Conservation (phyloP, 768 basidiomycete species). For the Clitopilus passeckerianus region DNA sequence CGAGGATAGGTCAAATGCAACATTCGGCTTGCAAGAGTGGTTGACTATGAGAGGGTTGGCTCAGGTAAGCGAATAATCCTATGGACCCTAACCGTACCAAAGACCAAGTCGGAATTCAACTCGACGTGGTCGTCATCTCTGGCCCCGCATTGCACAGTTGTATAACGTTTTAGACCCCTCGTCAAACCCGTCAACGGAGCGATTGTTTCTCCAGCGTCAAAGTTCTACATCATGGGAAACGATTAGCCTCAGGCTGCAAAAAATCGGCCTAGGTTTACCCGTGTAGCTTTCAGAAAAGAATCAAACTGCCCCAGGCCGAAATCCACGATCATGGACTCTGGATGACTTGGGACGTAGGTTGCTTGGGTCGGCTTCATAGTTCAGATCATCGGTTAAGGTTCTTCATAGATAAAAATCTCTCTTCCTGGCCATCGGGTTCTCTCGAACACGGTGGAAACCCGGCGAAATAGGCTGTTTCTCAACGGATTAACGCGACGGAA, state of each 20-base stretch:
- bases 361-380: constrained; percentile 21
- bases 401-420: background rate
- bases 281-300: constrained; percentile 29
- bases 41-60: constrained; percentile 33
- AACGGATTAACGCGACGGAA: background rate
- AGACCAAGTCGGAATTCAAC: constrained; percentile 56
- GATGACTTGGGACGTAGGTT: constrained; percentile 27
- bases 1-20: constrained; percentile 47
- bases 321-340: constrained; percentile 27
- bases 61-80: background rate
- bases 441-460: background rate
- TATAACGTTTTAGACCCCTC: constrained; percentile 36
- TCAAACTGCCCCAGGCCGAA: constrained; percentile 28
- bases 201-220: constrained; percentile 32
- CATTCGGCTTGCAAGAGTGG: constrained; percentile 60
- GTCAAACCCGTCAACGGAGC: constrained; percentile 24
- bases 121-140: constrained; percentile 45
- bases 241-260: too few species aligned
- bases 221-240: constrained; percentile 20
- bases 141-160: constrained; percentile 46
- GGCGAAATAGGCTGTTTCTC: background rate
- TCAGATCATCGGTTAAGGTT: background rate
- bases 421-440: background rate
- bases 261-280: constrained; percentile 16
- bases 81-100: constrained; percentile 31